These are phyloP conservation scores for Cyclotella kingstonii DNA, from an alignment of 108 stramenopile genomes.

Conservation along the genomic window DNA sequence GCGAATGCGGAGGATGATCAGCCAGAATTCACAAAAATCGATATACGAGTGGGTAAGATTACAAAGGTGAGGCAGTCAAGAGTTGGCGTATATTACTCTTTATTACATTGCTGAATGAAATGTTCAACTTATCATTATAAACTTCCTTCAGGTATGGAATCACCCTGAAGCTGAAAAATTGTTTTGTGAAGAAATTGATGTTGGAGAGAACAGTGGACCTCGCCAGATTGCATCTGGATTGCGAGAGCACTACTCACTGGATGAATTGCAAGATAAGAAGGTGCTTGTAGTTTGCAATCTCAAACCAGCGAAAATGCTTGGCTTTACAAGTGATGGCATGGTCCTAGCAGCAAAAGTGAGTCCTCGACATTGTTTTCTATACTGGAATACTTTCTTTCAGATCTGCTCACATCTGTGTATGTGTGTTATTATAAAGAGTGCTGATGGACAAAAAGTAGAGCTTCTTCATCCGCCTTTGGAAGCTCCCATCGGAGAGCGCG, in stretches of 20 bases:
- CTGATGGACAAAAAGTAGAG: constrained; percentile 74
- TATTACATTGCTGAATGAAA: background rate
- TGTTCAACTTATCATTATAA: background rate
- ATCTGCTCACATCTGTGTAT: too few species aligned
- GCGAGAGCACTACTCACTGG: constrained; percentile 77
- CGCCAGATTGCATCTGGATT: constrained; percentile 91
- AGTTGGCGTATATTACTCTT: background rate
- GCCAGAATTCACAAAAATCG: constrained; percentile 88
- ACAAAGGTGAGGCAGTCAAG: constrained; percentile 57
- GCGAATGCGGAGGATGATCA: constrained; percentile 45
- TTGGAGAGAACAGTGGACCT: constrained; percentile 77
- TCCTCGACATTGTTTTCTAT: background rate
- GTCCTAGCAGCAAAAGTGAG: constrained; percentile 83
- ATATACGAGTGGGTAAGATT: constrained; percentile 86
- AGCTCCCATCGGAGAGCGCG: constrained; percentile 81
- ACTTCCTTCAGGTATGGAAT: constrained; percentile 69
- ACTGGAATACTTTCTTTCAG: background rate
- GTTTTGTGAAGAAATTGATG: constrained; percentile 91
- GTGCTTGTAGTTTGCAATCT: constrained; percentile 93
- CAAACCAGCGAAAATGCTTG: constrained; percentile 88
- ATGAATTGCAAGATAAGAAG: constrained; percentile 83
- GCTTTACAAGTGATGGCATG: constrained; percentile 85
- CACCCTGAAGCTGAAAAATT: constrained; percentile 92
- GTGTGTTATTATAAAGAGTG: constrained; percentile 40
- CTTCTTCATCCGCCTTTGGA: constrained; percentile 77